Percentiles rank a stretch among this genome's conserved stretches.
phyloP scores from a whole-genome alignment of 176 grass and related monocot species.

The Calamus simplicifolius region DNA sequence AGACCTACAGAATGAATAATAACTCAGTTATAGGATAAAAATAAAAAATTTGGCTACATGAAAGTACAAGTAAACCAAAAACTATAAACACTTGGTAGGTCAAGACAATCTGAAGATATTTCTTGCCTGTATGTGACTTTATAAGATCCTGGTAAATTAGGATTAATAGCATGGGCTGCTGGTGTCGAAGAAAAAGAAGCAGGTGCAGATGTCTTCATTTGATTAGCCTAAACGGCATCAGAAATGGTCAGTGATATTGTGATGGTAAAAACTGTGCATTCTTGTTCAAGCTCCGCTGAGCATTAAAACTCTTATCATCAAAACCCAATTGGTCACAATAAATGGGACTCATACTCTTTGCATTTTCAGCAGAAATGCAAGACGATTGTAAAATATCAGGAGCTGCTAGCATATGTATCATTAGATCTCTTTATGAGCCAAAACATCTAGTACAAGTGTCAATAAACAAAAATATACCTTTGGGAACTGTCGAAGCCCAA shows the following conservation, averaged over 20 bases:
- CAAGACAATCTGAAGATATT: constrained; percentile 2
- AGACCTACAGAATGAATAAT: constrained; percentile 43
- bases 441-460: not conserved
- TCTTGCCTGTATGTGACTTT: constrained; percentile 89
- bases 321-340: too few relatives aligned
- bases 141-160: constrained; percentile 40
- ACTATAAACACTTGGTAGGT: too few relatives aligned
- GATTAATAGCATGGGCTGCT: constrained; percentile 26
- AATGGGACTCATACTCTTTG: too few relatives aligned
- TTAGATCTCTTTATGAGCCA: too few relatives aligned
- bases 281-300: too few relatives aligned
- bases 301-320: too few relatives aligned
- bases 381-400: too few relatives aligned
- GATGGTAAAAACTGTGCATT: too few relatives aligned
- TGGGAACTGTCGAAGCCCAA: constrained; percentile 32
- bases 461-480: constrained; percentile 43
- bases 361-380: too few relatives aligned
- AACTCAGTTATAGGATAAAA: not conserved
- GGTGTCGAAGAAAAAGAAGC: constrained; percentile 30
- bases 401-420: too few relatives aligned
- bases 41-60: constrained; percentile 6
- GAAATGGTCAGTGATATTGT: not conserved
- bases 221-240: constrained; percentile 27
- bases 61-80: not conserved
- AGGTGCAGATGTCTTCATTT: constrained; percentile 37